Conservation (phyloP, 2,329 filamentous ascomycete species). For the Fusarium succisae region DNA sequence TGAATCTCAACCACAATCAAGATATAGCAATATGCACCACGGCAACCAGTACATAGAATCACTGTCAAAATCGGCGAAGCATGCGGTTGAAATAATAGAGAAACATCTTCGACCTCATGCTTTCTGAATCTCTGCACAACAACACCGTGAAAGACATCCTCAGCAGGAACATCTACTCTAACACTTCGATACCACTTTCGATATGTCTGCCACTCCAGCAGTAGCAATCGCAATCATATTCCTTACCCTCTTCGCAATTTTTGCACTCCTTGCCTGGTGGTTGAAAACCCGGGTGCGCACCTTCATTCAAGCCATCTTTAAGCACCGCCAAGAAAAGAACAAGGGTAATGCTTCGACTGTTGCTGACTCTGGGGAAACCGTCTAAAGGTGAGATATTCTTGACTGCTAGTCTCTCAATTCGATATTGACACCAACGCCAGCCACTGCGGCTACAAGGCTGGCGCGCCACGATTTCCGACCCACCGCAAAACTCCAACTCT, state of each 20-base stretch:
- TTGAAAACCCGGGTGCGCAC: conserved; percentile 42
- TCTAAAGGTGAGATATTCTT: conserved; percentile 16
- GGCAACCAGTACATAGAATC: not conserved
- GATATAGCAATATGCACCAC: not conserved
- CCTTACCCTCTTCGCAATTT: conserved; percentile 44
- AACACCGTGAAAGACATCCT: not conserved
- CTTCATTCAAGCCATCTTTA: conserved; percentile 44
- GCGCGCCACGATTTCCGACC: conserved; percentile 6
- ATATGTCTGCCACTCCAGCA: conserved; percentile 44
- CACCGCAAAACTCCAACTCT: conserved; percentile 41
- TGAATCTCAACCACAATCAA: conserved; percentile 10
- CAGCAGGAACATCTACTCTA: not conserved
- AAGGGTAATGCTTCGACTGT: conserved; percentile 4
- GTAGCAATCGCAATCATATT: conserved; percentile 47
- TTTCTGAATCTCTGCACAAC: not conserved
- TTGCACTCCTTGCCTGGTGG: conserved; percentile 45
- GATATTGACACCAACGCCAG: not conserved
- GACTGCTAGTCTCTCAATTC: not conserved
- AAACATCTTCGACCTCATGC: not conserved
- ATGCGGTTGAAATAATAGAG: not conserved
- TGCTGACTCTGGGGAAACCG: conserved; percentile 18
- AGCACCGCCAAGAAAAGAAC: conserved; percentile 26
- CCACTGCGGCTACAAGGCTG: conserved; percentile 42
- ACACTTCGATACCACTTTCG: not conserved
- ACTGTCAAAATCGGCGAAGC: not conserved